A percentile compares a stretch with the other conserved stretches of the same genome.
Evolutionary conservation across 495 filamentous ascomycete species (phyloP).

Genomic region (Pseudoneurospora amorphoporcata): DNA sequence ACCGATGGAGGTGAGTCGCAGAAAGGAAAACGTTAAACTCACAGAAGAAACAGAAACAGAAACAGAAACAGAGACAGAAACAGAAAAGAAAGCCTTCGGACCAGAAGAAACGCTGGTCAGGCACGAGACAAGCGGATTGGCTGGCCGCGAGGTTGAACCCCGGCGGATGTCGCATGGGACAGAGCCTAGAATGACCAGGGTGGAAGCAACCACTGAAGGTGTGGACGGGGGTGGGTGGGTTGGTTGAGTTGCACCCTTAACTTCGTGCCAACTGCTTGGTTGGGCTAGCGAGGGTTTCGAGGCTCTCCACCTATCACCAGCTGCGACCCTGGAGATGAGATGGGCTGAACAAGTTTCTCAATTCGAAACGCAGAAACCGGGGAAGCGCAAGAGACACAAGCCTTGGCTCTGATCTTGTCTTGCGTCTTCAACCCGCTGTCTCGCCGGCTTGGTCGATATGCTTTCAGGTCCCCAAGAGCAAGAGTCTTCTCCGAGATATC

Average conservation of each 20-base stretch:
- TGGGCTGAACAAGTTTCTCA: not conserved
- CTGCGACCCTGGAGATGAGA: not conserved
- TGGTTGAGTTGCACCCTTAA: constrained; percentile 8
- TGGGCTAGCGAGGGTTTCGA: not conserved
- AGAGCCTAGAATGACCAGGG: constrained; percentile 5
- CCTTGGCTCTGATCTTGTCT: not conserved
- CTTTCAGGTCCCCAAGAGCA: not conserved
- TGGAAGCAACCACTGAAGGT: constrained; percentile 9
- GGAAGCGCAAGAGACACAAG: not conserved
- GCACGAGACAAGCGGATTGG: constrained; percentile 13
- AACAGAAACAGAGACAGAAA: not conserved
- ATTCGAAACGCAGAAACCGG: not conserved
- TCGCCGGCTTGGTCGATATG: not conserved
- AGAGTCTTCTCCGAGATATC: not conserved
- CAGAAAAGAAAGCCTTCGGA: constrained; percentile 2
- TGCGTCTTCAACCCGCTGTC: not conserved
- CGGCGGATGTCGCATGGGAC: constrained; percentile 1
- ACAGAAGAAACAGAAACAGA: constrained; percentile 4
- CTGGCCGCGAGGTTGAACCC: constrained; percentile 6
- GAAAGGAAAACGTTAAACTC: constrained; percentile 2
- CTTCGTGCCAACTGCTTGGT: constrained; percentile 7
- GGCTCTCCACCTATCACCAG: not conserved
- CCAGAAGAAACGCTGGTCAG: constrained; percentile 5
- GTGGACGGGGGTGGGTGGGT: not conserved
- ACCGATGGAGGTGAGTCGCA: not conserved